Conservation (phyloP, 345 rosid genomes). For the Erysimum cheiranthoides region DNA sequence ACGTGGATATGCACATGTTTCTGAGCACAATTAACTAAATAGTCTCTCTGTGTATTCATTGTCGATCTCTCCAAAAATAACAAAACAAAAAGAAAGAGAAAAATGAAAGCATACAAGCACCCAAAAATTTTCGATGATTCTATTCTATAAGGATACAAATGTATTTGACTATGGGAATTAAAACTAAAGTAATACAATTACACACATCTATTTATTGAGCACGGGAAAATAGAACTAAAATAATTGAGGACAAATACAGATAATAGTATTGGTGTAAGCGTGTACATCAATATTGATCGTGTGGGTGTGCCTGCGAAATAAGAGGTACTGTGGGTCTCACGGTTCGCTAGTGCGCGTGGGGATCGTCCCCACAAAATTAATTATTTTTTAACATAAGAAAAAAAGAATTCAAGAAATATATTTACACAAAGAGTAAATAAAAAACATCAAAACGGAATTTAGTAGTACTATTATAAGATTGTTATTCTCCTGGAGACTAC, state of each 20-base stretch:
- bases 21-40: conserved; percentile 24
- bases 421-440: neutral
- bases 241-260: conserved; percentile 48
- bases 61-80: conserved; percentile 34
- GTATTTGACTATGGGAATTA: neutral
- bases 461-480: conserved; percentile 3
- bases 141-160: conserved; percentile 18
- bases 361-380: conserved; percentile 44
- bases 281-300: conserved; percentile 44
- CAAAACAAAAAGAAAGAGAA: conserved; percentile 33
- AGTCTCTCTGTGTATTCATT: conserved; percentile 11
- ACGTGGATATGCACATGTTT: conserved; percentile 44
- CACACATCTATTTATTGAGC: neutral
- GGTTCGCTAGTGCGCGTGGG: conserved; percentile 47
- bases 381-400: conserved; percentile 3
- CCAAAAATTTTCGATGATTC: conserved; percentile 33
- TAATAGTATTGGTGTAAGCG: conserved; percentile 46
- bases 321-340: conserved; percentile 50
- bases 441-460: conserved; percentile 3
- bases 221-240: conserved; percentile 26
- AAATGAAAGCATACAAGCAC: conserved; percentile 35
- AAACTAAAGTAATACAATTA: conserved; percentile 8
- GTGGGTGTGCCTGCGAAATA: conserved; percentile 46
- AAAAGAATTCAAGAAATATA: neutral
- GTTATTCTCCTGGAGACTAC: conserved; percentile 34